phyloP scores from a whole-genome alignment of 2,329 filamentous ascomycete species.

The Colletotrichum sansevieriae region DNA sequence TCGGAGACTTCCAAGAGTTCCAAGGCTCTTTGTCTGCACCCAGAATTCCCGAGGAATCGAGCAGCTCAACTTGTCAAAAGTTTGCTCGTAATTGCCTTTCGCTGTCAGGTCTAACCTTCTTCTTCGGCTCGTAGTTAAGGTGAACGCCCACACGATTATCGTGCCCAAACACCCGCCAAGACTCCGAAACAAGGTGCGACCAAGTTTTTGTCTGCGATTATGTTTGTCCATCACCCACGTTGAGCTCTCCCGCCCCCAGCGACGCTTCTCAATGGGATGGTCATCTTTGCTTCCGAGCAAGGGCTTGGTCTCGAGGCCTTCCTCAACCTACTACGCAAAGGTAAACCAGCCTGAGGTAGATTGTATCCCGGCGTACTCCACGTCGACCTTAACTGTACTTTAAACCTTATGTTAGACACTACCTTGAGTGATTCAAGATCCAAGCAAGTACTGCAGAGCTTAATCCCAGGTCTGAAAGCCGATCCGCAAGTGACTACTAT shows the following conservation, averaged over 20 bases:
- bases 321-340: too few relatives aligned
- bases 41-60: too few relatives aligned
- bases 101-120: constrained; percentile 9
- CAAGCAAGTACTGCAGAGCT: constrained; percentile 2
- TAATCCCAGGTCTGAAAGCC: background rate
- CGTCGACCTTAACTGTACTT: background rate
- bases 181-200: background rate
- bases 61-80: background rate
- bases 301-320: background rate
- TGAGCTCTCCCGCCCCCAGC: too few relatives aligned
- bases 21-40: too few relatives aligned
- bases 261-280: background rate
- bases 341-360: background rate
- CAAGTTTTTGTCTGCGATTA: too few relatives aligned
- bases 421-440: background rate
- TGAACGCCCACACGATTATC: constrained; percentile 3
- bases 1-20: too few relatives aligned
- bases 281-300: background rate
- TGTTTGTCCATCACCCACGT: too few relatives aligned
- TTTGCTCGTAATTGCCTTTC: background rate
- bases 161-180: background rate
- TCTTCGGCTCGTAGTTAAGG: background rate
- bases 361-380: background rate
- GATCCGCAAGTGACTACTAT: too few relatives aligned
- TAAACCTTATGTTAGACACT: background rate